Percentiles rank a stretch among this genome's conserved stretches.
phyloP scores from a whole-genome alignment of 768 basidiomycete species.

The Harrya chromipes region DNA sequence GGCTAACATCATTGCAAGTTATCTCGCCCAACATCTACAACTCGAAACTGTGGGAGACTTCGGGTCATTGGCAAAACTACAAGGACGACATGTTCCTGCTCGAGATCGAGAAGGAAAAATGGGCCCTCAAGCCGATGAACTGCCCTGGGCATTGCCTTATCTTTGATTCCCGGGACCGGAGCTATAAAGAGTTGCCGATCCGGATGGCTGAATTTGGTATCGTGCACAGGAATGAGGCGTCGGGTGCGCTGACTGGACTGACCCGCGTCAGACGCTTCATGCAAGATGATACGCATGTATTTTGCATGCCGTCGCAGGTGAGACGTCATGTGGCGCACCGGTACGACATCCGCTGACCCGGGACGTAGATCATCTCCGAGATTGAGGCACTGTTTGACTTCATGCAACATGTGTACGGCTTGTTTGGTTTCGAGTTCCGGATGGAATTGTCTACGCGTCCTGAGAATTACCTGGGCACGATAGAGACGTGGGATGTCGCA shows the following conservation, averaged over 20 bases:
- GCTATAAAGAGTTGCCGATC: constrained; percentile 93
- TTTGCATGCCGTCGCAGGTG: constrained; percentile 93
- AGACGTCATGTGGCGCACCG: constrained; percentile 6
- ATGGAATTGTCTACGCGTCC: constrained; percentile 95
- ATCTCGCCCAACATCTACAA: constrained; percentile 98
- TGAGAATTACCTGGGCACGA: constrained; percentile 85
- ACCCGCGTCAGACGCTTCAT: constrained; percentile 93
- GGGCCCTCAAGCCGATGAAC: constrained; percentile 98
- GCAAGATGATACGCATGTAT: constrained; percentile 98
- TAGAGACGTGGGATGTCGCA: constrained; percentile 89
- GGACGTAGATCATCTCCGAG: constrained; percentile 74
- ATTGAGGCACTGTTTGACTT: constrained; percentile 89
- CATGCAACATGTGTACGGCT: constrained; percentile 88
- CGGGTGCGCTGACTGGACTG: constrained; percentile 88
- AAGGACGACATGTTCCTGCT: constrained; percentile 97
- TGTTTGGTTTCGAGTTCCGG: constrained; percentile 93
- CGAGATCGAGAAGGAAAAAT: constrained; percentile 93
- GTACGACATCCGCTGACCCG: neutral
- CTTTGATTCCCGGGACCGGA: constrained; percentile 91
- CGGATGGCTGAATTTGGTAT: constrained; percentile 99
- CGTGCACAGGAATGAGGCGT: constrained; percentile 94
- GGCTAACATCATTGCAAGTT: constrained; percentile 46
- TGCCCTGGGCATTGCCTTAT: constrained; percentile 97
- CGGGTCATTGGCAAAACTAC: constrained; percentile 98
- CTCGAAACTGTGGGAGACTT: constrained; percentile 95